phyloP scores from a whole-genome alignment of 139 green algal genomes.

The Volvox reticuliferus region DNA sequence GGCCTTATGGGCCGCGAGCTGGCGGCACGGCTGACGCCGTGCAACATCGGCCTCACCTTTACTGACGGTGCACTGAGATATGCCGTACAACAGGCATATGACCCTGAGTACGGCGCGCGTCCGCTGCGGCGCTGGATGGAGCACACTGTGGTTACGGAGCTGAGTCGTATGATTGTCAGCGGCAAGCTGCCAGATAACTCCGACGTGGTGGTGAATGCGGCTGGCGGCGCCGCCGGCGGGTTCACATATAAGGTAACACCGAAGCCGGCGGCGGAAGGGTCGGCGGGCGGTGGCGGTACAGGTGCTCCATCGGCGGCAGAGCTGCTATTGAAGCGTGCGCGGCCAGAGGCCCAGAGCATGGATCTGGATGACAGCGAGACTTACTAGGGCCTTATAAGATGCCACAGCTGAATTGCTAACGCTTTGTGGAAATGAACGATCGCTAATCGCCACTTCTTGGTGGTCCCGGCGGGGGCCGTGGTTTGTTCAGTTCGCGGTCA shows the following conservation, averaged over 20 bases:
- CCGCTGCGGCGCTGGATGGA: slow-evolving; percentile 80
- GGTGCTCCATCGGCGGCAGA: neutral
- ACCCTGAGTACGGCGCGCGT: slow-evolving; percentile 69
- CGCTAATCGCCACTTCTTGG: too few relatives aligned
- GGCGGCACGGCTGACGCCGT: slow-evolving; percentile 23
- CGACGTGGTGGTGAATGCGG: slow-evolving; percentile 10
- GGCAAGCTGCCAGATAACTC: slow-evolving; percentile 63
- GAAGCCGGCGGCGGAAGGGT: neutral
- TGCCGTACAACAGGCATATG: slow-evolving; percentile 64
- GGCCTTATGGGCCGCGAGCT: slow-evolving; percentile 18
- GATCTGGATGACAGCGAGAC: slow-evolving; percentile 28
- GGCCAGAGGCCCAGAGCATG: slow-evolving; percentile 2
- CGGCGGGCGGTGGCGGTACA: neutral
- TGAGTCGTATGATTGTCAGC: slow-evolving; percentile 73
- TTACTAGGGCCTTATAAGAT: neutral
- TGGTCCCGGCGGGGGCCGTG: too few relatives aligned
- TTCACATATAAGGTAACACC: neutral
- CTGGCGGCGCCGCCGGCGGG: neutral
- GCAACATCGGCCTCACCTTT: slow-evolving; percentile 46
- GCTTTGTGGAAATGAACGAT: too few relatives aligned
- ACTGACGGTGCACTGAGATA: slow-evolving; percentile 69
- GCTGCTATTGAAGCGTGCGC: slow-evolving; percentile 39
- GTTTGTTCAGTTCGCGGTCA: too few relatives aligned
- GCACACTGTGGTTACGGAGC: slow-evolving; percentile 71
- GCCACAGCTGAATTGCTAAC: too few relatives aligned